Percentiles rank a stretch among this genome's conserved stretches.
Conservation (phyloP, 1,284 basidiomycete species). For the Crepidotus sp. region DNA sequence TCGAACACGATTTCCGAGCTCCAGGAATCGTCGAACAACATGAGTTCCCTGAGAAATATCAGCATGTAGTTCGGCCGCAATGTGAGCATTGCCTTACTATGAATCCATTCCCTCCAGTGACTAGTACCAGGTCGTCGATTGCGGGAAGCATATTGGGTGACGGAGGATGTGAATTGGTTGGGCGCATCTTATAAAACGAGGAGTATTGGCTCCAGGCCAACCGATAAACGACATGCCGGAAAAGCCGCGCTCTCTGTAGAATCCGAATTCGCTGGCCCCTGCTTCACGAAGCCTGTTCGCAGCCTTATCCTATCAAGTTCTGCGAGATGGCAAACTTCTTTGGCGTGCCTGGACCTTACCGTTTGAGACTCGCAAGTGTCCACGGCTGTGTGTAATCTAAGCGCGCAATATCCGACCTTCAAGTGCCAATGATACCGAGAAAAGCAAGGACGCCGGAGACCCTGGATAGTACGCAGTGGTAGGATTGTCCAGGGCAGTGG, state of each 20-base stretch:
- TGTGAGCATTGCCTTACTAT: conserved; percentile 33
- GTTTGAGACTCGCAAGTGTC: too few species aligned
- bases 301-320: neutral
- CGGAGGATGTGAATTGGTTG: neutral
- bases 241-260: neutral
- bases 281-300: too few species aligned
- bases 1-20: conserved; percentile 29
- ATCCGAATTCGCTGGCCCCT: neutral
- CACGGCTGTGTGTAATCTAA: too few species aligned
- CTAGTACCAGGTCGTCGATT: conserved; percentile 26
- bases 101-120: conserved; percentile 51
- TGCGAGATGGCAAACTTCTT: neutral
- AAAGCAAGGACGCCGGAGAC: too few species aligned
- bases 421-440: too few species aligned
- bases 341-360: too few species aligned
- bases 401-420: too few species aligned
- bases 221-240: neutral
- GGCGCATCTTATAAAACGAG: neutral
- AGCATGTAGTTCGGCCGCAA: neutral
- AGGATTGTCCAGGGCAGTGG: too few species aligned
- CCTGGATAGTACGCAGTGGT: too few species aligned
- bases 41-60: conserved; percentile 38
- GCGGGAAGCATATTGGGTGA: neutral
- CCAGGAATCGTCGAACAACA: conserved; percentile 33
- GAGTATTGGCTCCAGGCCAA: neutral